Percentiles rank a stretch among this genome's conserved stretches.
phyloP scores from a whole-genome alignment of 2,329 filamentous ascomycete genomes.

The Paecilomyces fulvus region DNA sequence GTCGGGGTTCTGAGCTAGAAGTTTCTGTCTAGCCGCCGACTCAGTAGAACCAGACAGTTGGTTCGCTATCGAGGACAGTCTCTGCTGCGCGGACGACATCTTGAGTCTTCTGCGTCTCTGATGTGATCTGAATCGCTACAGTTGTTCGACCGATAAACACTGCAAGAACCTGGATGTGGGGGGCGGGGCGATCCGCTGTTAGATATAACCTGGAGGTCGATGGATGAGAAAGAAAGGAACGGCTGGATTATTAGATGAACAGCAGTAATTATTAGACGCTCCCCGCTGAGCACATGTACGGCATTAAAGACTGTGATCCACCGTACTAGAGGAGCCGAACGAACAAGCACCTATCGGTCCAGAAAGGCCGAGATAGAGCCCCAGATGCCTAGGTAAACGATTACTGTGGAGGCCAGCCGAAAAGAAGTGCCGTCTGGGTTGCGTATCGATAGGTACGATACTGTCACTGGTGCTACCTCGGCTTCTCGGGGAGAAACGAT shows the following conservation, averaged over 20 bases:
- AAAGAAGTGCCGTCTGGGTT: neutral
- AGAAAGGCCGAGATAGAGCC: neutral
- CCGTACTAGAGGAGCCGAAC: neutral
- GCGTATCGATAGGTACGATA: neutral
- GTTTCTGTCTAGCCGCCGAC: constrained; percentile 19
- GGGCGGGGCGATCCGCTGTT: neutral
- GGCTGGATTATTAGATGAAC: neutral
- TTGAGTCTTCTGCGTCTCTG: constrained; percentile 2
- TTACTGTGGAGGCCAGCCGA: neutral
- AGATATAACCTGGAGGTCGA: neutral
- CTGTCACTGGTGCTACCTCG: neutral
- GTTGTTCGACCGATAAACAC: neutral
- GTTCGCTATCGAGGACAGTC: constrained; percentile 32
- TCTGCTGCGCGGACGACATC: constrained; percentile 33
- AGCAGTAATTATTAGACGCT: neutral
- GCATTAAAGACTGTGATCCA: neutral
- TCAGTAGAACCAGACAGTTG: constrained; percentile 26
- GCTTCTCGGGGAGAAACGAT: neutral
- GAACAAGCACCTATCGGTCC: neutral
- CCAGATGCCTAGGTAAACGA: neutral
- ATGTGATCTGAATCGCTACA: neutral
- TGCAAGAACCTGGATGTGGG: neutral
- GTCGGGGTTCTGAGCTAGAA: constrained; percentile 29
- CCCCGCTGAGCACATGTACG: neutral
- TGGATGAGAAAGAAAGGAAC: neutral